Evolutionary conservation across 108 stramenopile genomes (phyloP), one percentile per base, ranked within the genome.

Genomic region (Nitzschia palea): DNA sequence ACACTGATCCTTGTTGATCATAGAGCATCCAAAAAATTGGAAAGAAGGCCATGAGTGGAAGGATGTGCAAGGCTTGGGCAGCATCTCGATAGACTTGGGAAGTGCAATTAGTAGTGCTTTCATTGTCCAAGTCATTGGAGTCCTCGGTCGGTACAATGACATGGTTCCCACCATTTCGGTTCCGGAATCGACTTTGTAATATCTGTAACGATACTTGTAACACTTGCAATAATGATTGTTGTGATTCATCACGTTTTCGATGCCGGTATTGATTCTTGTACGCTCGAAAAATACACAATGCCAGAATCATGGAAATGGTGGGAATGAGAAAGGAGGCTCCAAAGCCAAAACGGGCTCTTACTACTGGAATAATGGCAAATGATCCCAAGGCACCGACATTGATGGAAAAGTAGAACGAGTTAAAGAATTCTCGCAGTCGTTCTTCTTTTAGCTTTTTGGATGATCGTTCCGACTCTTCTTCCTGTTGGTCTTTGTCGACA

Each of bases 1-100:
- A 88, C 14, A 81, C 80, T 12, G 67, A 71, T 18, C 84, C 81
- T 47, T 88, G 87, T 64, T 88, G 87, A 67, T 88, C 87, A 68
- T 81, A 88, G 14, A 88, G 68, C 71, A 74, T 80, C 87, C 87
- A 88, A 59, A 85, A 88, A 3, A 83, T 56, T 12, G 84, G 82
- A 50, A 83, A 68, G 74, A 88, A 67, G 10, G 68, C 23, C 63
- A 81, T 56, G 2, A 88, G 25, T 1, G 85, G 81, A 44, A 83
- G 35, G 15, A 83, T 29, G 44, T 74, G 69, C 61, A 83, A 32
- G 2, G 70, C 69, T 60, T 64, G 71, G 29, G 55, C 43, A 0
- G 81, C 81, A 65, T 83, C 81, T 35, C 15, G 26, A 20, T 56
- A 53, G 0, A 56, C 35, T 70, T 56, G 47, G n/a, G n/a, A n/a